A percentile compares a stretch with the other conserved stretches of the same genome.
phyloP scores from a whole-genome alignment of 2,329 filamentous ascomycete genomes.

The Plectosphaerella plurivora region DNA sequence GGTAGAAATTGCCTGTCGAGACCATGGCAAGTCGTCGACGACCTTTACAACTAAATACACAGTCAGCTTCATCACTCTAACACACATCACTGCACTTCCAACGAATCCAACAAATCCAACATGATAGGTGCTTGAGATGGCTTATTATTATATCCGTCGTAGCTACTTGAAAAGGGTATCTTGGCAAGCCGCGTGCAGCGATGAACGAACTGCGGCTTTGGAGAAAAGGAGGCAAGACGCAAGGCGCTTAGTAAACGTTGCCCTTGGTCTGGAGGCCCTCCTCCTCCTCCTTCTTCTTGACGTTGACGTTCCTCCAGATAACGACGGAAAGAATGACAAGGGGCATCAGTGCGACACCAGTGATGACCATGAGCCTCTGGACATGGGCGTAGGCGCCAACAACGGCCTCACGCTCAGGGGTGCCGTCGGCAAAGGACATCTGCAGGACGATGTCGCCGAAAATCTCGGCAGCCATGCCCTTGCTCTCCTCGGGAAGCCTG shows the following conservation, averaged over 20 bases:
- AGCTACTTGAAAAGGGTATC: too few species aligned
- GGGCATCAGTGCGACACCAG: slow-evolving; percentile 30
- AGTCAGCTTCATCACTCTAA: too few species aligned
- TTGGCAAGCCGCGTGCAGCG: too few species aligned
- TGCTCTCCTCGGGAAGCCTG: slow-evolving; percentile 37
- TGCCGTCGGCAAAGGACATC: slow-evolving; percentile 41
- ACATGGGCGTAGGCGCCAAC: slow-evolving; percentile 48
- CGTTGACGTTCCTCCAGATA: slow-evolving; percentile 35
- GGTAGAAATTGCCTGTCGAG: too few species aligned
- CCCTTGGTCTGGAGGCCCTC: slow-evolving; percentile 29
- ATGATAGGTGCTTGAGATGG: too few species aligned
- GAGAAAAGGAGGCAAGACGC: too few species aligned
- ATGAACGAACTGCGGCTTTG: too few species aligned
- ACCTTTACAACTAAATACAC: too few species aligned
- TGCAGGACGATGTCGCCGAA: slow-evolving; percentile 49
- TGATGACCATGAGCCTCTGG: slow-evolving; percentile 34
- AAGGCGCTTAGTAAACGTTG: slow-evolving; percentile 23
- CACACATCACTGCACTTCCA: too few species aligned
- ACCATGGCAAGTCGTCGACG: too few species aligned
- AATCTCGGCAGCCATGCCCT: slow-evolving; percentile 27
- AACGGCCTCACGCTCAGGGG: slow-evolving; percentile 48
- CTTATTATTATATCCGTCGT: too few species aligned
- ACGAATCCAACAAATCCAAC: too few species aligned
- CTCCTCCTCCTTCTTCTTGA: slow-evolving; percentile 29
- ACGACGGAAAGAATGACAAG: slow-evolving; percentile 26